These are phyloP conservation scores for Trametes pubescens DNA, from an alignment of 1,284 basidiomycete species.

Conservation along the genomic window DNA sequence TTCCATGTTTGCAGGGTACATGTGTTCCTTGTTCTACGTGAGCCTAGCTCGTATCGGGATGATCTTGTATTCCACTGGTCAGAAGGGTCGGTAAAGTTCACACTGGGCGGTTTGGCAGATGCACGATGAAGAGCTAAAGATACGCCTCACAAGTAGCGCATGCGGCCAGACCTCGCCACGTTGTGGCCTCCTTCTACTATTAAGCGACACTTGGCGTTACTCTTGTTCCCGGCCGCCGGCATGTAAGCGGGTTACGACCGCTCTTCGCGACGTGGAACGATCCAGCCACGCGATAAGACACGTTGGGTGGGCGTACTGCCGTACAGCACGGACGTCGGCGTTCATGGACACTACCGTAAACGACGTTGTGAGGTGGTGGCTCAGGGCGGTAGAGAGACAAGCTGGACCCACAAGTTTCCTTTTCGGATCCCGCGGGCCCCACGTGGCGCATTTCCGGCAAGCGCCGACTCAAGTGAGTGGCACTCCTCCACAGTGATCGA, in stretches of 20 bases:
- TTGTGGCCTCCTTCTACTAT: neutral
- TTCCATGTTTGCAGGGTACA: neutral
- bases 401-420: conserved; percentile 29
- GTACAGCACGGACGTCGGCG: neutral
- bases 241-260: neutral
- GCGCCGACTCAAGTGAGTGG: neutral
- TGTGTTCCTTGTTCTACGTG: conserved; percentile 1
- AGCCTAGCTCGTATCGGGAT: neutral
- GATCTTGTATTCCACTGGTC: neutral
- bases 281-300: neutral
- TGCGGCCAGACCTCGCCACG: conserved; percentile 1
- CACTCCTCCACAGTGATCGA: no score
- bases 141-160: neutral
- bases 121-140: neutral
- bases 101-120: neutral
- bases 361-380: conserved; percentile 1
- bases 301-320: neutral
- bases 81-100: neutral
- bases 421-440: neutral
- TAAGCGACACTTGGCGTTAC: neutral
- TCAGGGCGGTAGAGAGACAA: neutral
- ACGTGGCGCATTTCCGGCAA: neutral
- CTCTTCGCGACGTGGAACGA: neutral
- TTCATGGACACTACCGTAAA: neutral
- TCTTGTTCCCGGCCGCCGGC: neutral